These are phyloP conservation scores for Cornus florida DNA, from an alignment of 148 eudicot genomes.

Conservation along the genomic window DNA sequence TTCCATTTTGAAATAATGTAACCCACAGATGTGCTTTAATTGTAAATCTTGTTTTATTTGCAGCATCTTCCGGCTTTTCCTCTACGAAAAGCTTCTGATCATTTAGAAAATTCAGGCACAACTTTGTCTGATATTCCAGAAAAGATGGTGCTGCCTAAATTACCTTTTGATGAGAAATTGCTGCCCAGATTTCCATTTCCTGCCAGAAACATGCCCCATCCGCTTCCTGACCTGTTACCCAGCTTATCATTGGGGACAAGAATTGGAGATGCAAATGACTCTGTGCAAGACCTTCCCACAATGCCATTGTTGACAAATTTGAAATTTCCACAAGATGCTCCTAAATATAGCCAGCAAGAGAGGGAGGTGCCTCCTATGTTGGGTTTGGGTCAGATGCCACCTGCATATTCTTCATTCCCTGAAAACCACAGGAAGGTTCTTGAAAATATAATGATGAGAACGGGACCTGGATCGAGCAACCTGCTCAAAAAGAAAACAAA, in stretches of 20 bases:
- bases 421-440: constrained; percentile 91
- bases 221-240: constrained; percentile 57
- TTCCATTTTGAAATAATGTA: background rate
- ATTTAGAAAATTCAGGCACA: constrained; percentile 42
- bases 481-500: constrained; percentile 57
- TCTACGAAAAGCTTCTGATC: constrained; percentile 47
- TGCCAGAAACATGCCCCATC: constrained; percentile 35
- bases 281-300: constrained; percentile 36
- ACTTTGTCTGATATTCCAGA: constrained; percentile 56
- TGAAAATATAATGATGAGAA: constrained; percentile 80
- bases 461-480: constrained; percentile 59
- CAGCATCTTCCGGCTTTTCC: constrained; percentile 50
- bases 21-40: background rate
- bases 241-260: constrained; percentile 68
- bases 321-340: constrained; percentile 43
- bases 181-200: constrained; percentile 54
- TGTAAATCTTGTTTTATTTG: constrained; percentile 31
- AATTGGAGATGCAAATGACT: constrained; percentile 31
- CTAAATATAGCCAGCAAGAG: constrained; percentile 46
- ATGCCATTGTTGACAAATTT: constrained; percentile 62
- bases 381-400: constrained; percentile 60
- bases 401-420: constrained; percentile 52
- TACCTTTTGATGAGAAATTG: constrained; percentile 65
- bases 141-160: constrained; percentile 67
- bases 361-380: constrained; percentile 50